phyloP scores from a whole-genome alignment of 805 yeast species.

The Candida anglica region DNA sequence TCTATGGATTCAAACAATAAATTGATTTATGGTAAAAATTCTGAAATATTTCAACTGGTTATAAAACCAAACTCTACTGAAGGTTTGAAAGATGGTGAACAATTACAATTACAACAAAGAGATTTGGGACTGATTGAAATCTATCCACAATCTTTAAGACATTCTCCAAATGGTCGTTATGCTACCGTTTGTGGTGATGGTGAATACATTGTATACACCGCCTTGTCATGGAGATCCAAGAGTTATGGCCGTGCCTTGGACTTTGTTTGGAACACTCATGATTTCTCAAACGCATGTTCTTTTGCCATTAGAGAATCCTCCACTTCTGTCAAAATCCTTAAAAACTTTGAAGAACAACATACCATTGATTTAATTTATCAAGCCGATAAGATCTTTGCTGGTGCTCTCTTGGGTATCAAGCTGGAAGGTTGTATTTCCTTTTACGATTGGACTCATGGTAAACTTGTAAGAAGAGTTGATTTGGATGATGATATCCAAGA shows the following conservation, averaged over 20 bases:
- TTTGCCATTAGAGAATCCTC: constrained; percentile 78
- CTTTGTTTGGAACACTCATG: constrained; percentile 92
- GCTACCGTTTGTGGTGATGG: constrained; percentile 98
- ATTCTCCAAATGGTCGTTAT: constrained; percentile 96
- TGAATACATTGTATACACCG: constrained; percentile 92
- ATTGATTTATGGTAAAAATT: constrained; percentile 84
- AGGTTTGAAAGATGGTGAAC: constrained; percentile 75
- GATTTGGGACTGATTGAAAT: constrained; percentile 94
- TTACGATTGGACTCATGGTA: constrained; percentile 91
- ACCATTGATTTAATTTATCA: constrained; percentile 63
- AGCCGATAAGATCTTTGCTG: constrained; percentile 81
- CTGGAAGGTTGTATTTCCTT: constrained; percentile 82
- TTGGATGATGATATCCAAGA: constrained; percentile 70
- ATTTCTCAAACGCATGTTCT: constrained; percentile 53
- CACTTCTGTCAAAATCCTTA: constrained; percentile 64
- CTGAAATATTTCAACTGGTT: constrained; percentile 81
- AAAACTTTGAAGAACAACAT: constrained; percentile 79
- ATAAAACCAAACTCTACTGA: constrained; percentile 64
- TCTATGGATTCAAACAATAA: constrained; percentile 94
- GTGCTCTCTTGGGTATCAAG: constrained; percentile 81
- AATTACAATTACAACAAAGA: constrained; percentile 71
- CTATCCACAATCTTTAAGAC: constrained; percentile 80
- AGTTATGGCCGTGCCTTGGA: constrained; percentile 86
- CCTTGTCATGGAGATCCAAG: constrained; percentile 97
- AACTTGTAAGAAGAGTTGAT: constrained; percentile 82